Evolutionary conservation across 371 early-diverging fungal species (phyloP), one percentile per base, ranked within the genome.

Genomic region (Actinomortierella ambigua): DNA sequence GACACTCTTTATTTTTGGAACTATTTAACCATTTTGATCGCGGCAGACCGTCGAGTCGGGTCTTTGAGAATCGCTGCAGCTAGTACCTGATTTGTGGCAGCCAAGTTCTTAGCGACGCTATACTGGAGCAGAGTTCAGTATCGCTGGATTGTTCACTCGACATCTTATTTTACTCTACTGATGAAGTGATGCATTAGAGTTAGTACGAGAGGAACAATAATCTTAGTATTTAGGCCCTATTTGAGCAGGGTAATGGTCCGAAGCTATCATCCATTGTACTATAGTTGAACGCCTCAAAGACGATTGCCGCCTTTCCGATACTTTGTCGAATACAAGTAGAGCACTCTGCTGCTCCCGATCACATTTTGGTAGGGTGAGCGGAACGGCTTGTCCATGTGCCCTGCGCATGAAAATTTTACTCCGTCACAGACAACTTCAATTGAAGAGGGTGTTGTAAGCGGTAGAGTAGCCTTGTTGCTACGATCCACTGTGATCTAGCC

Each of bases 211-310:
- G 50, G 50, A 50, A 50, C 50, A 8, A 28, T 50, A 50, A 9
- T 26, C 23, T 50, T 50, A 28, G 50, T 50, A 50, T 50, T 23
- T 50, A 28, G 50, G 8, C n/a, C 50, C 50, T 50, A 28, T 28
- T 28, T 50, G 50, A 50, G 50, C 50, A 23, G 50, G 50, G n/a
- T n/a, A n/a, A n/a, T 28, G 28, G 17, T 50, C 54, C 54, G 54
- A 40, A 53, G 41, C 54, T 53, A 53, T 53, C 54, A 53, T 53
- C 29, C 54, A 24, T 53, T 40, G 41, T 40, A 28, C 22, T 53
- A 53, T 41, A 43, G 54, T 43, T 53, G 54, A 53, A 40, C 54
- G 42, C 54, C 54, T 39, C 41, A 2, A 53, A 53, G 54, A 42
- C 22, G 43, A 43, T 22, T 5, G n/a, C 54, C 54, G 41, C 43